Evolutionary conservation across 805 yeast species (phyloP).

Genomic region (Pichia nakasei): DNA sequence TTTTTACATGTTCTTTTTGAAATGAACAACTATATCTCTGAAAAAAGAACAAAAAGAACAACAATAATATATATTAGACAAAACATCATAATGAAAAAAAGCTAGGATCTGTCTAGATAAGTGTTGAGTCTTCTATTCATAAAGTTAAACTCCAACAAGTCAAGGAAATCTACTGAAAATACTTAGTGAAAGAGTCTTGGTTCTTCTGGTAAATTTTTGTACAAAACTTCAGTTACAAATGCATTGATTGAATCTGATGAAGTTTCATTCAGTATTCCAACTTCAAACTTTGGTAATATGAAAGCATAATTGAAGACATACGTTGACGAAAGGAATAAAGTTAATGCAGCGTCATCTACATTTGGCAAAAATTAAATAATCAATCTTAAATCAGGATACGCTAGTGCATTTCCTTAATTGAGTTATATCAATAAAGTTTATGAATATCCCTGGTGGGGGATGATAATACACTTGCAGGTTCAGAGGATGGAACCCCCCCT

Average conservation of each 20-base stretch:
- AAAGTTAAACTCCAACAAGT: constrained; percentile 67
- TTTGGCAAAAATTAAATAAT: constrained; percentile 75
- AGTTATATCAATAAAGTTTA: constrained; percentile 55
- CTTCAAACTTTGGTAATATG: constrained; percentile 73
- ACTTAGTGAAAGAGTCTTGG: constrained; percentile 56
- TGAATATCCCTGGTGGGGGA: constrained; percentile 94
- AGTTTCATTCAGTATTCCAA: constrained; percentile 76
- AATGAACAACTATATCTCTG: too few relatives aligned
- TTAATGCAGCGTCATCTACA: constrained; percentile 55
- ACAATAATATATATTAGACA: constrained; percentile 66
- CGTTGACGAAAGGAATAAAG: constrained; percentile 68
- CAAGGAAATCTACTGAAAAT: constrained; percentile 78
- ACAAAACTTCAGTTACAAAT: constrained; percentile 51
- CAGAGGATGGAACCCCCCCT: constrained; percentile 68
- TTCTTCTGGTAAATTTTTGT: constrained; percentile 53
- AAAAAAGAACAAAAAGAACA: constrained; percentile 5
- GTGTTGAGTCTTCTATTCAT: constrained; percentile 64
- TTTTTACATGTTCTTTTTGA: too few relatives aligned
- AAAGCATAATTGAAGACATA: constrained; percentile 74
- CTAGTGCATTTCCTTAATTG: constrained; percentile 43
- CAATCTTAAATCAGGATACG: constrained; percentile 73
- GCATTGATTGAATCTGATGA: constrained; percentile 55
- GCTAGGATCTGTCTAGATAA: constrained; percentile 62
- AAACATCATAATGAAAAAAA: constrained; percentile 68
- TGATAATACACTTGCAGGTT: constrained; percentile 71